Conservation (phyloP, 192 early-diverging fungal genomes). For the Powellomyces hirtus region DNA sequence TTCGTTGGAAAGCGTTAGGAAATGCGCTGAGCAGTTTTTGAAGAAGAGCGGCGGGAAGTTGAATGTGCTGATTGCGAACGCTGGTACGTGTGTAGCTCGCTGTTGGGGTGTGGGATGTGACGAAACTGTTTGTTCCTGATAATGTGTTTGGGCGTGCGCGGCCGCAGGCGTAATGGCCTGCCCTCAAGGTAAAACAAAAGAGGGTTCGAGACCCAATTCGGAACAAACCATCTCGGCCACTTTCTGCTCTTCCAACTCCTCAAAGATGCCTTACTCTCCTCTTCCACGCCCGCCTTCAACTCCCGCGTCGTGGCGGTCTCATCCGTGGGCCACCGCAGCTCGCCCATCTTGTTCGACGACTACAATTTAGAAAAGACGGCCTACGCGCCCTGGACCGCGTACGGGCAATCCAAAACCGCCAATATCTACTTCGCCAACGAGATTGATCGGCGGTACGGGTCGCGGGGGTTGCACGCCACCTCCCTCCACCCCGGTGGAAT, state of each 20-base stretch:
- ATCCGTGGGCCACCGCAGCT: constrained; percentile 22
- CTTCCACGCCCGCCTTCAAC: constrained; percentile 17
- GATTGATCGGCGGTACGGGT: background rate
- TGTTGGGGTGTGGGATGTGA: too few species aligned
- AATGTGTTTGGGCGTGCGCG: too few species aligned
- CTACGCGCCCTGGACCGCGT: background rate
- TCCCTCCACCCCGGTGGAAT: background rate
- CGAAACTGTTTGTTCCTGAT: too few species aligned
- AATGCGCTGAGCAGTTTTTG: constrained; percentile 30
- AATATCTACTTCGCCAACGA: constrained; percentile 34
- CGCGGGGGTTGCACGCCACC: background rate
- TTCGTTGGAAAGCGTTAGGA: constrained; percentile 29
- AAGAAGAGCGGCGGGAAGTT: constrained; percentile 7
- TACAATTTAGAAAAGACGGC: background rate
- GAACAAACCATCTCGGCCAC: constrained; percentile 54
- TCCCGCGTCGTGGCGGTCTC: constrained; percentile 29
- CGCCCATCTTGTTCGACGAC: background rate
- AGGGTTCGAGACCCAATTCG: constrained; percentile 59
- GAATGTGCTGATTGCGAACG: constrained; percentile 32
- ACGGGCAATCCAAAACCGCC: constrained; percentile 10
- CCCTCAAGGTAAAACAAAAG: constrained; percentile 38
- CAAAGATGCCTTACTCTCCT: constrained; percentile 22
- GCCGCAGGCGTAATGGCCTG: constrained; percentile 52
- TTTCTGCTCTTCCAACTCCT: constrained; percentile 25
- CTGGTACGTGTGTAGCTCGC: too few species aligned